These are phyloP conservation scores for Suhomyces wounanorum DNA, from an alignment of 1,139 yeast species.

Conservation along the genomic window DNA sequence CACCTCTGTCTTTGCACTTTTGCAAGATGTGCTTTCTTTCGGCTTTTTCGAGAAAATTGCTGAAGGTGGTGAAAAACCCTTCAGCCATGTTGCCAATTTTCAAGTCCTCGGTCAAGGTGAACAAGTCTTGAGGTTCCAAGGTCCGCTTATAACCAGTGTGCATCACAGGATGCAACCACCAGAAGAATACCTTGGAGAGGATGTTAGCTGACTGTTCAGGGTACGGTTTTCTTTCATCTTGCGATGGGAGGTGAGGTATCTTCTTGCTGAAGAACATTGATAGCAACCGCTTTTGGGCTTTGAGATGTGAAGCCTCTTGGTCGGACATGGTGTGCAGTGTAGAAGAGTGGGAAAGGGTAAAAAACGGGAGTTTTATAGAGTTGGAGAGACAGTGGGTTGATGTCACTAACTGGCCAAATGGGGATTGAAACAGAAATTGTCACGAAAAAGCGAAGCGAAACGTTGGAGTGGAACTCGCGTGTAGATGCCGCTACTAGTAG, in stretches of 20 bases:
- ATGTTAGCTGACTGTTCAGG: slow-evolving; percentile 38
- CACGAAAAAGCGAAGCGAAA: neutral
- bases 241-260: slow-evolving; percentile 40
- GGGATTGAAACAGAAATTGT: neutral
- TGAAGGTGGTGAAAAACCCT: slow-evolving; percentile 29
- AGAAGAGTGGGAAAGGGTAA: neutral
- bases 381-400: neutral
- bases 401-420: neutral
- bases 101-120: slow-evolving; percentile 38
- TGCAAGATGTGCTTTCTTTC: slow-evolving; percentile 20
- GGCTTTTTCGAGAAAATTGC: slow-evolving; percentile 22
- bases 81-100: slow-evolving; percentile 39
- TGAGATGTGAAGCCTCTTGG: slow-evolving; percentile 4
- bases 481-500: neutral
- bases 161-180: slow-evolving; percentile 54
- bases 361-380: neutral
- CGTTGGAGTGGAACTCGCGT: neutral
- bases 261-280: slow-evolving; percentile 34
- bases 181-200: slow-evolving; percentile 45
- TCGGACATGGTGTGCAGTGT: neutral
- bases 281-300: slow-evolving; percentile 32
- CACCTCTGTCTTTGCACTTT: slow-evolving; percentile 31
- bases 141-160: slow-evolving; percentile 54
- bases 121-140: slow-evolving; percentile 48
- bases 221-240: slow-evolving; percentile 42